A percentile compares a stretch with the other conserved stretches of the same genome.
Conservation (phyloP, 164 flowering plant species). For the Tinospora cordifolia region DNA sequence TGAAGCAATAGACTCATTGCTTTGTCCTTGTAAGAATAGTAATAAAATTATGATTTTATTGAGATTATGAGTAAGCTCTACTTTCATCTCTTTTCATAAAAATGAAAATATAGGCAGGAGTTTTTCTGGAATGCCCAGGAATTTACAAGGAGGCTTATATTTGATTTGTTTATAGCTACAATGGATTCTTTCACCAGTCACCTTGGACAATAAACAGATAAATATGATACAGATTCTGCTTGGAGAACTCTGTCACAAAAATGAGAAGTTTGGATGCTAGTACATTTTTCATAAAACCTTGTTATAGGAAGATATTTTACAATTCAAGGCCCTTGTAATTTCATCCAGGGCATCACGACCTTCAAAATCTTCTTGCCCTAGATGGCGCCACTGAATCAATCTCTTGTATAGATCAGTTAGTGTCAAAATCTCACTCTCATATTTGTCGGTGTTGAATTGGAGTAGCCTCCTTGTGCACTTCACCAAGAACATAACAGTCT, state of each 20-base stretch:
- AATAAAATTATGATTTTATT: constrained; percentile 3
- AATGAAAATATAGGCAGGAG: too few species aligned
- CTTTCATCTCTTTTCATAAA: not conserved
- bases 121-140: too few species aligned
- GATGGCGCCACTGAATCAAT: constrained; percentile 45
- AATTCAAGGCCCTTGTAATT: constrained; percentile 20
- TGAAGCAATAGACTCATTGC: constrained; percentile 11
- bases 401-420: constrained; percentile 36
- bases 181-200: not conserved
- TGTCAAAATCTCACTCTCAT: constrained; percentile 18
- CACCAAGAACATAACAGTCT: constrained; percentile 34
- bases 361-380: constrained; percentile 29
- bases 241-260: not conserved
- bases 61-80: not conserved
- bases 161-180: not conserved
- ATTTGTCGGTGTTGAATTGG: constrained; percentile 14
- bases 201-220: not conserved
- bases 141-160: too few species aligned
- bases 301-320: constrained; percentile 21
- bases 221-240: not conserved
- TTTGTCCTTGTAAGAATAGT: constrained; percentile 9
- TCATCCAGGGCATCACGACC: constrained; percentile 31
- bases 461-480: constrained; percentile 44
- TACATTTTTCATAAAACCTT: not conserved
- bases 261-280: not conserved